Conservation (phyloP, 192 early-diverging fungal genomes). For the Pecoramyces ruminantium region DNA sequence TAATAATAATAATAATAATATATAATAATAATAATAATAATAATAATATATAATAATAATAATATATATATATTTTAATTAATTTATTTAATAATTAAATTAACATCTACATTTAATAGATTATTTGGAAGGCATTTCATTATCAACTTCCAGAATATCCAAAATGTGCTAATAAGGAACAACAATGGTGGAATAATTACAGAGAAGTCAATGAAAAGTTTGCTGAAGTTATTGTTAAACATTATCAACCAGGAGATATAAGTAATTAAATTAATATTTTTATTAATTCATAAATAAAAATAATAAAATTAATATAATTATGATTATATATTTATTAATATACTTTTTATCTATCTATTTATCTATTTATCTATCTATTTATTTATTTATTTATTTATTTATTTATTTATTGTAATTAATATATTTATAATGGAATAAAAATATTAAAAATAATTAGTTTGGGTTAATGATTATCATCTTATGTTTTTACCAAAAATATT, state of each 20-base stretch:
- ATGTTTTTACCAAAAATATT: conserved; percentile 83
- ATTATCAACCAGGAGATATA: conserved; percentile 68
- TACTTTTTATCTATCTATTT: no score
- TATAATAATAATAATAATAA: no score
- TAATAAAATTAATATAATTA: not conserved
- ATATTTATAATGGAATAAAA: not conserved
- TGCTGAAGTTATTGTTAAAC: conserved; percentile 59
- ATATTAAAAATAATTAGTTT: conserved; percentile 32
- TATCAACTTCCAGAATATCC: conserved; percentile 83
- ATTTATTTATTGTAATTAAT: no score
- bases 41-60: no score
- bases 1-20: no score
- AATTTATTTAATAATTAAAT: no score
- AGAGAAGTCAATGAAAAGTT: conserved; percentile 68
- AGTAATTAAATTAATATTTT: conserved; percentile 22
- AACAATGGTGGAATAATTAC: conserved; percentile 62
- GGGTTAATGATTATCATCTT: conserved; percentile 96
- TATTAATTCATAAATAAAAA: no score
- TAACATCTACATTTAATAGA: conserved; percentile 39
- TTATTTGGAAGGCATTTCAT: conserved; percentile 94
- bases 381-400: no score
- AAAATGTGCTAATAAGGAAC: conserved; percentile 59
- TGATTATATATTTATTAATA: no score
- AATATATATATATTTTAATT: no score
- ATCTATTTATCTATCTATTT: no score